Evolutionary conservation across 2,329 filamentous ascomycete genomes (phyloP).

Genomic region (Xylaria sp.): DNA sequence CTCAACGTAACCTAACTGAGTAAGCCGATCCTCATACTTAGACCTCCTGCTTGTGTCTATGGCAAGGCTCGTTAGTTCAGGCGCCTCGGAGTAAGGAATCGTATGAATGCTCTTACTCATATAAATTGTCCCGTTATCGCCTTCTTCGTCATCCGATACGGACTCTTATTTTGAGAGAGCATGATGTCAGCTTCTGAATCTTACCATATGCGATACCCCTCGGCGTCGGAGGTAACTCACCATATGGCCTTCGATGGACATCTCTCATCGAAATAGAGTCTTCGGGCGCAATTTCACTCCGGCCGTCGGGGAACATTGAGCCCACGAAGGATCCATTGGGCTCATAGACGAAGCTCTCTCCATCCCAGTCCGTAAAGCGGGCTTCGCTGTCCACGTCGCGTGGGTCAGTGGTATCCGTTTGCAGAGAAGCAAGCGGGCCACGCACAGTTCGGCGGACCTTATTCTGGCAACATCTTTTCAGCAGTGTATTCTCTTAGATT

Average conservation of each 20-base stretch:
- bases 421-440: slow-evolving; percentile 17
- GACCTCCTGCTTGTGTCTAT: not conserved
- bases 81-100: not conserved
- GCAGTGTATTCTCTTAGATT: not conserved
- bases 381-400: slow-evolving; percentile 9
- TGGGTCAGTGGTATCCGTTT: not conserved
- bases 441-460: slow-evolving; percentile 2
- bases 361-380: slow-evolving; percentile 10
- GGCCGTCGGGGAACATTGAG: not conserved
- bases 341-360: slow-evolving; percentile 14
- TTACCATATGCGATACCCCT: not conserved
- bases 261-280: slow-evolving; percentile 25
- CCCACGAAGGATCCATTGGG: slow-evolving; percentile 8
- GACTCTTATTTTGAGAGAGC: not conserved
- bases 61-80: slow-evolving; percentile 16
- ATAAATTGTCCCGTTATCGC: slow-evolving; percentile 7
- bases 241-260: slow-evolving; percentile 2
- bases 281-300: slow-evolving; percentile 10
- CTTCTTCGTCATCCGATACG: slow-evolving; percentile 1
- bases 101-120: slow-evolving; percentile 9
- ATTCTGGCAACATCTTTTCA: not conserved
- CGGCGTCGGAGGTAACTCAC: not conserved
- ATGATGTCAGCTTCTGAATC: slow-evolving; percentile 12
- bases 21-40: slow-evolving; percentile 29
- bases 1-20: slow-evolving; percentile 19